Conservation (phyloP, 1,284 basidiomycete genomes). For the Coniferiporia sulphurascens region DNA sequence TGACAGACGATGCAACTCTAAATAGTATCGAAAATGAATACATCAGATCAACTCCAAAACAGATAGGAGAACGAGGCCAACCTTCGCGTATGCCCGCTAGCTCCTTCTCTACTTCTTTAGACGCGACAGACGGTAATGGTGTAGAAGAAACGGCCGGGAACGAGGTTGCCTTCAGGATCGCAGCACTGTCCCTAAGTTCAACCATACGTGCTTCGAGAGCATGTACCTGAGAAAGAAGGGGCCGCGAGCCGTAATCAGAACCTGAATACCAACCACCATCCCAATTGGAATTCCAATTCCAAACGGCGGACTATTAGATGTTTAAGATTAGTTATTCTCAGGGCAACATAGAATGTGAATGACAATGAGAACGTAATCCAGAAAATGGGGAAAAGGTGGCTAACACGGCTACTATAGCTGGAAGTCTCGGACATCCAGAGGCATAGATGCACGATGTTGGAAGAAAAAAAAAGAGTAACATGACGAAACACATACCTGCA, state of each 20-base stretch:
- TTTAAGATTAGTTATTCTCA: no score
- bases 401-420: no score
- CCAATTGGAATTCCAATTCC: no score
- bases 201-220: constrained; percentile 9
- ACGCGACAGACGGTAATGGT: not conserved
- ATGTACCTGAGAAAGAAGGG: not conserved
- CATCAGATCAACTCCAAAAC: not conserved
- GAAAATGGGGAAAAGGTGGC: no score
- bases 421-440: no score
- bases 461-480: no score
- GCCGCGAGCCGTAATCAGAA: not conserved
- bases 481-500: no score
- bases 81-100: constrained; percentile 13
- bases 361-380: no score
- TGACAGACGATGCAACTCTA: constrained; percentile 15
- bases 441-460: no score
- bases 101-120: constrained; percentile 5
- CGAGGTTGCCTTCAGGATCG: not conserved
- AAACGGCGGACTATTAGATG: no score
- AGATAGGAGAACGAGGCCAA: not conserved
- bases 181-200: not conserved
- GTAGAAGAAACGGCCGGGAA: not conserved
- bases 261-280: not conserved
- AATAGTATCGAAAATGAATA: not conserved
- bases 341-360: no score